Percentiles rank a stretch among this genome's conserved stretches.
These are phyloP conservation scores for Fraxinus xanthoxyloides DNA, from an alignment of 305 asterid genomes.

Conservation along the genomic window DNA sequence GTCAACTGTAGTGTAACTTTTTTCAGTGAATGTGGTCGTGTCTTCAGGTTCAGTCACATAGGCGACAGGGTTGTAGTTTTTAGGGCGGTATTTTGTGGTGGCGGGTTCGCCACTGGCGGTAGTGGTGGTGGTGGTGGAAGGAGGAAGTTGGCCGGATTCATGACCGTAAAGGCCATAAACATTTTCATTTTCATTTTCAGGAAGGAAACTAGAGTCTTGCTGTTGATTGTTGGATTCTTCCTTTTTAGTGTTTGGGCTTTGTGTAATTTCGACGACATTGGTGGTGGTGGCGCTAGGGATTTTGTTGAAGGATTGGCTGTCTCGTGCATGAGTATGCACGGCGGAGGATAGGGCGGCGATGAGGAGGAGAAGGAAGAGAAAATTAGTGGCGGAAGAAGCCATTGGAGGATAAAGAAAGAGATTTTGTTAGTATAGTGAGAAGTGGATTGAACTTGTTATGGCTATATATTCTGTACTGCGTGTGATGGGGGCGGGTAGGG, in stretches of 20 bases:
- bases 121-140: constrained; percentile 37
- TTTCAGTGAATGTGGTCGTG: constrained; percentile 11
- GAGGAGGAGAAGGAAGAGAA: constrained; percentile 25
- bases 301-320: constrained; percentile 73
- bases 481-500: not conserved
- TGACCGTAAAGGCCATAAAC: constrained; percentile 77
- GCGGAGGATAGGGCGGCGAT: constrained; percentile 41
- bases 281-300: constrained; percentile 15
- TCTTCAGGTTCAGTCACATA: constrained; percentile 63
- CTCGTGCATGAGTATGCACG: constrained; percentile 54
- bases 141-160: constrained; percentile 55
- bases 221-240: not conserved
- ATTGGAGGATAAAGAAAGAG: constrained; percentile 28
- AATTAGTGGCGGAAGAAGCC: constrained; percentile 45
- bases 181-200: constrained; percentile 54
- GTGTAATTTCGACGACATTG: constrained; percentile 18
- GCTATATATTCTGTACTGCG: constrained; percentile 32
- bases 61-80: constrained; percentile 73
- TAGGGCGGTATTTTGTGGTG: constrained; percentile 52
- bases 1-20: constrained; percentile 11
- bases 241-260: not conserved
- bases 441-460: constrained; percentile 28
- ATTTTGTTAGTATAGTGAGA: constrained; percentile 3
- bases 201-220: constrained; percentile 55
- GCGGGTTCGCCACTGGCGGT: not conserved